These are phyloP conservation scores for Pseudopyricularia javanii DNA, from an alignment of 2,329 filamentous ascomycete species.

Conservation along the genomic window DNA sequence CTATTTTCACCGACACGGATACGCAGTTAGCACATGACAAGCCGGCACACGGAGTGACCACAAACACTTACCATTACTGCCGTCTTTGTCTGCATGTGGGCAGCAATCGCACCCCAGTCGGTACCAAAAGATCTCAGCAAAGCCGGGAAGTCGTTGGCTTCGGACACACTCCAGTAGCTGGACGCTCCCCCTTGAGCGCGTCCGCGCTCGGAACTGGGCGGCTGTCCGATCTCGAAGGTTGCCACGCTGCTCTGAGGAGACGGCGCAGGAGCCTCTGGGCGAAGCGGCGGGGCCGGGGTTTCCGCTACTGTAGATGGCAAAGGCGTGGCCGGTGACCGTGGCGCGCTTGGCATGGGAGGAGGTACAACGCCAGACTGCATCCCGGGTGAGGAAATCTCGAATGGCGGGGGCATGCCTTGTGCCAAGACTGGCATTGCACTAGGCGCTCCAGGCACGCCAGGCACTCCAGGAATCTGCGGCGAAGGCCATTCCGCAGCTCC, in stretches of 20 bases:
- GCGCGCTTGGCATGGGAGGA: conserved; percentile 12
- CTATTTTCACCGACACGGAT: conserved; percentile 24
- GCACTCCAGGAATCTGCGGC: conserved; percentile 15
- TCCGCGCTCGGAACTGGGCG: conserved; percentile 18
- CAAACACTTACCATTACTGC: conserved; percentile 59
- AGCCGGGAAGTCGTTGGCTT: conserved; percentile 64
- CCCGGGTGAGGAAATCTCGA: conserved; percentile 27
- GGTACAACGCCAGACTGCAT: conserved; percentile 29
- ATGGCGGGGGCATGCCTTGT: conserved; percentile 23
- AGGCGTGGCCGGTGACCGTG: conserved; percentile 10
- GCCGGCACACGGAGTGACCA: background rate
- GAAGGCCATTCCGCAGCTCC: conserved; percentile 2
- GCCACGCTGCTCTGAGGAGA: conserved; percentile 32
- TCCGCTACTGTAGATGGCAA: conserved; percentile 30
- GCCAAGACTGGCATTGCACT: conserved; percentile 22
- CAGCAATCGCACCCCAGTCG: conserved; percentile 64
- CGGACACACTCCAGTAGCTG: conserved; percentile 80
- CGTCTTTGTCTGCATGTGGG: conserved; percentile 73
- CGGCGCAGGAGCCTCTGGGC: conserved; percentile 39
- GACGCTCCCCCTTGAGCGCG: conserved; percentile 49
- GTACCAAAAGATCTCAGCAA: conserved; percentile 65
- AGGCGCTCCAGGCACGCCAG: conserved; percentile 5
- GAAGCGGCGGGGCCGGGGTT: conserved; percentile 42
- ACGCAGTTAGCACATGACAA: conserved; percentile 1
- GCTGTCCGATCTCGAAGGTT: conserved; percentile 36